A percentile compares a stretch with the other conserved stretches of the same genome.
These are phyloP conservation scores for Hypsizygus ulmarius DNA, from an alignment of 1,284 basidiomycete species.

Conservation along the genomic window DNA sequence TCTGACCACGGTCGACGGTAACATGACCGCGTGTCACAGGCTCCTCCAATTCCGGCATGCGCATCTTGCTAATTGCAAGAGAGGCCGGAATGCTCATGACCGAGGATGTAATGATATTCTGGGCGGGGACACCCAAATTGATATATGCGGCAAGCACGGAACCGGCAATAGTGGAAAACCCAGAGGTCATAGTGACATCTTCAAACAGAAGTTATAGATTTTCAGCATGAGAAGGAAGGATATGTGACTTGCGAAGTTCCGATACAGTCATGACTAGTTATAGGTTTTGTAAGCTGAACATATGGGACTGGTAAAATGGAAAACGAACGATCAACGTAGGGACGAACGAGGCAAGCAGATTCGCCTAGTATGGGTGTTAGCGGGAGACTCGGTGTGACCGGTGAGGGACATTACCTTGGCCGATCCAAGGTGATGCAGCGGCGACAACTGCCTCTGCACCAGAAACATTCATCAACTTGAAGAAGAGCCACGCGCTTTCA, in stretches of 20 bases:
- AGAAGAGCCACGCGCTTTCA: constrained; percentile 85
- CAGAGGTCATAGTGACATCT: constrained; percentile 87
- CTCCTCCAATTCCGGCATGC: constrained; percentile 79
- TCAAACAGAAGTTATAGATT: constrained; percentile 1
- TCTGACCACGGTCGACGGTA: constrained; percentile 72
- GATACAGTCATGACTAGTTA: constrained; percentile 76
- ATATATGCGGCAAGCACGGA: constrained; percentile 88
- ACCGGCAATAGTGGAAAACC: constrained; percentile 90
- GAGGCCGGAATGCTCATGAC: constrained; percentile 95
- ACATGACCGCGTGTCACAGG: constrained; percentile 83
- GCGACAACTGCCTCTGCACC: constrained; percentile 93
- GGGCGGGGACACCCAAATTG: constrained; percentile 75
- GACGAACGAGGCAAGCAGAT: constrained; percentile 80
- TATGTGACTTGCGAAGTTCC: constrained; percentile 59
- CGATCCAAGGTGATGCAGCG: constrained; percentile 88
- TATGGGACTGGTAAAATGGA: not conserved
- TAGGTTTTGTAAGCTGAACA: constrained; percentile 8
- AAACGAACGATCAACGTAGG: constrained; percentile 69
- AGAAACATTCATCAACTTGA: constrained; percentile 82
- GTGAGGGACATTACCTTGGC: constrained; percentile 44
- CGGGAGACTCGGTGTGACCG: too few species aligned
- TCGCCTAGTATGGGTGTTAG: constrained; percentile 50
- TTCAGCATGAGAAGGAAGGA: not conserved
- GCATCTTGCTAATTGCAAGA: constrained; percentile 87
- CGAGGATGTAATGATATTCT: constrained; percentile 85